Percentiles rank a stretch among this genome's conserved stretches.
Evolutionary conservation across 1,284 basidiomycete species (phyloP).

Genomic region (Serendipita sp.): DNA sequence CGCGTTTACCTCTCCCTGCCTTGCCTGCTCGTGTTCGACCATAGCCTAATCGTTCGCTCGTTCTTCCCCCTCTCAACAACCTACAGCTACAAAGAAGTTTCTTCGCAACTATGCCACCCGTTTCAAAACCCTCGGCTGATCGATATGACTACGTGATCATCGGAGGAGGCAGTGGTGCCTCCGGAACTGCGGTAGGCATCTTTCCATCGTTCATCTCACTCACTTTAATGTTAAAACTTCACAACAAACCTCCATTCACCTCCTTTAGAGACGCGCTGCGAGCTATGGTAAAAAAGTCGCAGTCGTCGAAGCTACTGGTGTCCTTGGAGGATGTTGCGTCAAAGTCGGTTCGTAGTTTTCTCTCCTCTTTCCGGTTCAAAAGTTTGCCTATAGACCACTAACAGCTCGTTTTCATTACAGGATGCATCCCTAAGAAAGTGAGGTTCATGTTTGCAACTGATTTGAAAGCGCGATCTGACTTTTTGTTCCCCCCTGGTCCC

Average conservation of each 20-base stretch:
- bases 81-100: conserved; percentile 15
- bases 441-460: conserved; percentile 7
- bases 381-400: conserved; percentile 7
- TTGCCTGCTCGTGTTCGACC: not conserved
- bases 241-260: not conserved
- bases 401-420: conserved; percentile 22
- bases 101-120: conserved; percentile 46
- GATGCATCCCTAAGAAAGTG: conserved; percentile 82
- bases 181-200: conserved; percentile 52
- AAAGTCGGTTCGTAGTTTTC: conserved; percentile 58
- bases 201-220: not conserved
- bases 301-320: conserved; percentile 64
- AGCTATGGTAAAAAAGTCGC: conserved; percentile 89
- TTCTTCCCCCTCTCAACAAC: not conserved
- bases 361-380: not conserved
- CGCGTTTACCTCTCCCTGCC: not conserved
- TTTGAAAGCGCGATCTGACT: not conserved
- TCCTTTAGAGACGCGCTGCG: conserved; percentile 66
- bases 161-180: conserved; percentile 75
- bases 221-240: not conserved
- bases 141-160: conserved; percentile 72
- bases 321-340: conserved; percentile 91
- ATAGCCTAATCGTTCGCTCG: not conserved
- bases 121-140: conserved; percentile 45
- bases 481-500: conserved; percentile 3